Conservation (phyloP, 495 filamentous ascomycete species). For the Lichina pygmaea region DNA sequence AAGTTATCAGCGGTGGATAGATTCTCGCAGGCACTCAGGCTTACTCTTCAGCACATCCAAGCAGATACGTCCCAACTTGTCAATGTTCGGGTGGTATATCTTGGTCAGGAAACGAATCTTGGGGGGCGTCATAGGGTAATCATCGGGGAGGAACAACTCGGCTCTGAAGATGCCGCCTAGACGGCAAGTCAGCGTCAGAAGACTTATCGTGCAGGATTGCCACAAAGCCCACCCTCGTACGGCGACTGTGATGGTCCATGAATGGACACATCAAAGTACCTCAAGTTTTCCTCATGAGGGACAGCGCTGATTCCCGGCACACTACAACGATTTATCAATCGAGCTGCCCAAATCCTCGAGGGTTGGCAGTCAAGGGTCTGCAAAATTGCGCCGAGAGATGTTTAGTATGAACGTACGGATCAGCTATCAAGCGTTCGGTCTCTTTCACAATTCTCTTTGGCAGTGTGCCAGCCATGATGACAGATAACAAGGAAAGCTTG, state of each 20-base stretch:
- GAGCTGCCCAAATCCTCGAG: too few relatives aligned
- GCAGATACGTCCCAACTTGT: conserved; percentile 90
- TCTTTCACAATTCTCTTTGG: conserved; percentile 97
- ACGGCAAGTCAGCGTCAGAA: neutral
- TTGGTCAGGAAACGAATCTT: conserved; percentile 97
- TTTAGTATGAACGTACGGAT: conserved; percentile 39
- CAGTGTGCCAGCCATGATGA: conserved; percentile 11
- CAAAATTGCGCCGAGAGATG: neutral
- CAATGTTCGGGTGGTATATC: conserved; percentile 98
- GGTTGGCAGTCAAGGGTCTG: too few relatives aligned
- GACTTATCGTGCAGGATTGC: neutral
- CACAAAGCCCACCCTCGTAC: conserved; percentile 43
- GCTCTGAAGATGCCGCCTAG: conserved; percentile 86
- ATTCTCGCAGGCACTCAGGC: conserved; percentile 3
- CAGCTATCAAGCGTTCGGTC: conserved; percentile 87
- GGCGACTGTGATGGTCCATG: conserved; percentile 84
- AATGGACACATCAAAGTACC: conserved; percentile 94
- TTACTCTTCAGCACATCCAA: conserved; percentile 92
- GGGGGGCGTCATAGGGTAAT: conserved; percentile 97
- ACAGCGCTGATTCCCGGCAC: conserved; percentile 91
- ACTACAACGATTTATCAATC: conserved; percentile 17
- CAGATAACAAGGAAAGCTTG: too few relatives aligned
- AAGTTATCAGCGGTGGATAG: neutral
- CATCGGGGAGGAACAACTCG: conserved; percentile 94
- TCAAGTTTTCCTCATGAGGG: conserved; percentile 93